Percentiles rank a stretch among this genome's conserved stretches.
phyloP scores from a whole-genome alignment of 177 flowering plant species.

The Tripterygium wilfordii region DNA sequence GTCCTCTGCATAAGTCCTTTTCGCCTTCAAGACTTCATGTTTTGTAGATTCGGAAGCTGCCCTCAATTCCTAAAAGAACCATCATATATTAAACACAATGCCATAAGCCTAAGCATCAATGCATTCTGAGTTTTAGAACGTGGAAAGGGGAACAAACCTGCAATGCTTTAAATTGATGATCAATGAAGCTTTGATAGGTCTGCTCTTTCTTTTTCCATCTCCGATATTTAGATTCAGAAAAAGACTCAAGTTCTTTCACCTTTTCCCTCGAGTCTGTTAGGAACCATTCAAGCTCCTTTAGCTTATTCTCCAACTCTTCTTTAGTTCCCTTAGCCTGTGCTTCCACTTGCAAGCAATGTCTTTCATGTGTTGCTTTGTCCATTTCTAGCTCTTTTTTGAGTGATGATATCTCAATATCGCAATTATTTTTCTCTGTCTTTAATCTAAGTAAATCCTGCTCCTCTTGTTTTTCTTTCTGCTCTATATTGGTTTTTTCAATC shows the following conservation, averaged over 20 bases:
- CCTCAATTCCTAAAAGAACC: conserved; percentile 48
- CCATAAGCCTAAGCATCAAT: conserved; percentile 2
- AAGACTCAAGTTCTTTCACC: conserved; percentile 55
- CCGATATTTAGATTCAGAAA: conserved; percentile 42
- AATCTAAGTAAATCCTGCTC: conserved; percentile 51
- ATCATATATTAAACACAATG: conserved; percentile 2
- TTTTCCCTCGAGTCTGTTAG: conserved; percentile 47
- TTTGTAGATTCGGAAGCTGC: conserved; percentile 47
- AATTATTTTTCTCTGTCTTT: conserved; percentile 51
- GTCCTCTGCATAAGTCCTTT: conserved; percentile 48
- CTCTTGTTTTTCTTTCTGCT: conserved; percentile 60
- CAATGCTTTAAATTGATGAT: conserved; percentile 44
- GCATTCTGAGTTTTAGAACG: not conserved
- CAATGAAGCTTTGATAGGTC: conserved; percentile 38
- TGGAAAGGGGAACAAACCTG: conserved; percentile 39
- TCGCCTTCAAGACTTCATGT: conserved; percentile 48
- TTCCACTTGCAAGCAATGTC: conserved; percentile 44
- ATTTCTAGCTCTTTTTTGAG: conserved; percentile 53
- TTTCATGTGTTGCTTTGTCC: conserved; percentile 40
- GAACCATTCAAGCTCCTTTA: conserved; percentile 55
- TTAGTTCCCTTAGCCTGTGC: conserved; percentile 39
- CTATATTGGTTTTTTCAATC: conserved; percentile 65
- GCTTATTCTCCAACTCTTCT: conserved; percentile 39
- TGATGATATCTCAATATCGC: conserved; percentile 38
- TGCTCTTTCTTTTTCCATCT: conserved; percentile 61